Conservation (phyloP, 495 filamentous ascomycete species). For the Daldinia bambusicola region DNA sequence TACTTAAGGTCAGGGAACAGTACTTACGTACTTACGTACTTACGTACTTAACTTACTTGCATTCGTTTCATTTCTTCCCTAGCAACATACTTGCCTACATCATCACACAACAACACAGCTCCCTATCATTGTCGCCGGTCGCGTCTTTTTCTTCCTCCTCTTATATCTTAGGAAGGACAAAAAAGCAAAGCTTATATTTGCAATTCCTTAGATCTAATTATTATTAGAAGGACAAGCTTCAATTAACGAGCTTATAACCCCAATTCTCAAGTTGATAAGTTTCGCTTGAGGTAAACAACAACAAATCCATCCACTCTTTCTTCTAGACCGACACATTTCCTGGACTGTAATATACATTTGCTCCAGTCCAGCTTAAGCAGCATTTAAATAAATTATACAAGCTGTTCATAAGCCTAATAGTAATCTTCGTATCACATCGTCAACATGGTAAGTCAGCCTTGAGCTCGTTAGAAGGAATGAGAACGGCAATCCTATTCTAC, state of each 20-base stretch:
- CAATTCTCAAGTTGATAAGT: neutral
- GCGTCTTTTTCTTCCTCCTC: neutral
- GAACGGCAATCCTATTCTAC: neutral
- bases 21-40: slow-evolving; percentile 24
- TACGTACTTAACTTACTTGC: neutral
- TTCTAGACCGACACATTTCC: neutral
- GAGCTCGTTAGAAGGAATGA: neutral
- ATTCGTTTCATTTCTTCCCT: slow-evolving; percentile 19
- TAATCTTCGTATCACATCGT: slow-evolving; percentile 10
- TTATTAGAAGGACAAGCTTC: neutral
- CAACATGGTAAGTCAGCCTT: slow-evolving; percentile 34
- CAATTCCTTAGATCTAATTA: neutral
- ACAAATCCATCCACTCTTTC: slow-evolving; percentile 7
- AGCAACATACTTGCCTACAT: slow-evolving; percentile 15
- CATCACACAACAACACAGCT: slow-evolving; percentile 8
- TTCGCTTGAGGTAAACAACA: slow-evolving; percentile 13
- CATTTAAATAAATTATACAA: slow-evolving; percentile 15
- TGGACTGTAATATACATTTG: slow-evolving; percentile 9
- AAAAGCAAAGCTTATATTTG: slow-evolving; percentile 1
- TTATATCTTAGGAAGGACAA: neutral
- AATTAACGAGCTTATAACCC: neutral
- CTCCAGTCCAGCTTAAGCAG: neutral
- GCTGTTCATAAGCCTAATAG: slow-evolving; percentile 6
- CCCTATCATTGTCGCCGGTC: neutral
- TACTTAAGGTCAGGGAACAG: slow-evolving; percentile 35